phyloP scores from a whole-genome alignment of 345 rosid genomes.

The Adansonia digitata region DNA sequence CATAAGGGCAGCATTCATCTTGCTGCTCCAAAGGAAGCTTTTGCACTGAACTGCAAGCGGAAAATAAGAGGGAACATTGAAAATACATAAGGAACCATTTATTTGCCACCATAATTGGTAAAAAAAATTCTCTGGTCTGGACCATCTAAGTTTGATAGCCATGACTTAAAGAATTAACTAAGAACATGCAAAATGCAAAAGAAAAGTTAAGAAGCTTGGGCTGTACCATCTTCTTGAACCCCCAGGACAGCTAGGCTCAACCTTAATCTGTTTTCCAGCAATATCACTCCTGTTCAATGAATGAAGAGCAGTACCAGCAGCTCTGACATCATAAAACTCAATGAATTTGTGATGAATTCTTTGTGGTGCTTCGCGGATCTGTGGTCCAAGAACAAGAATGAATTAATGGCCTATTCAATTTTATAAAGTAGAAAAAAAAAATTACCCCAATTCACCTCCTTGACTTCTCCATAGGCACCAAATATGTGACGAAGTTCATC shows the following conservation, averaged over 20 bases:
- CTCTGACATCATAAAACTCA: constrained; percentile 77
- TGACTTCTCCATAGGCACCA: constrained; percentile 55
- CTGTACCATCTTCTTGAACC: constrained; percentile 4
- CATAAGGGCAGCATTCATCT: constrained; percentile 10
- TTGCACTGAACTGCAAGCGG: neutral
- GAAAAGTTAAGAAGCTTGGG: neutral
- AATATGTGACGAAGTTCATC: constrained; percentile 46
- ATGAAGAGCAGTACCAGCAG: constrained; percentile 62
- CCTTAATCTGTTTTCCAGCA: constrained; percentile 62
- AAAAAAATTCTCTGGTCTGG: neutral
- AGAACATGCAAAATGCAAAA: too few relatives aligned
- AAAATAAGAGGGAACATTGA: neutral
- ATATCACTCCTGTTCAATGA: constrained; percentile 52
- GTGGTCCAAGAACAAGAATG: constrained; percentile 18
- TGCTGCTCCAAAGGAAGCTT: neutral
- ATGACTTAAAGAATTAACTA: neutral
- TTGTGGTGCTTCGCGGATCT: constrained; percentile 55
- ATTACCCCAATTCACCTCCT: constrained; percentile 36
- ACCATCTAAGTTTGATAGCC: neutral
- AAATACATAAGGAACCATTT: neutral
- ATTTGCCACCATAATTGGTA: neutral
- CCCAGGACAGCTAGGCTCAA: constrained; percentile 47
- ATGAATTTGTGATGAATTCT: constrained; percentile 47
- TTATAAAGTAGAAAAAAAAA: neutral
- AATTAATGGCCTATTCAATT: constrained; percentile 4